Evolutionary conservation across 331 rosid species (phyloP).

Genomic region (Quercus lobata): DNA sequence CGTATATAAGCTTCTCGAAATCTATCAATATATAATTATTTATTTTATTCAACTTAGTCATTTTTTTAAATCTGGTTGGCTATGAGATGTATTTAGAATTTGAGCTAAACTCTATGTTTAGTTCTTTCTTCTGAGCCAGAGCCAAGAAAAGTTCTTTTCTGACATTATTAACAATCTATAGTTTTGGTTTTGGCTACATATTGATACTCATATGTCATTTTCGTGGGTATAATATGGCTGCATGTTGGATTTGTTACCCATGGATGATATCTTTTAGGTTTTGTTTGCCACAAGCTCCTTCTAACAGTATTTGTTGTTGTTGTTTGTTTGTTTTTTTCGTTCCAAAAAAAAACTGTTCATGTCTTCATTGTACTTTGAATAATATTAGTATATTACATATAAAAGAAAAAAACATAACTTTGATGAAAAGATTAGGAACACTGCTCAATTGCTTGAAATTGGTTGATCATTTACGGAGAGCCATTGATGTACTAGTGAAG

Average conservation of each 20-base stretch:
- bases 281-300: no score
- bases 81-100: not conserved
- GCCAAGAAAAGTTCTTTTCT: not conserved
- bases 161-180: not conserved
- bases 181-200: not conserved
- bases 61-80: slow-evolving; percentile 22
- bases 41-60: slow-evolving; percentile 10
- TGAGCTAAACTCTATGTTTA: not conserved
- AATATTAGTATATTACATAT: no score
- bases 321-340: no score
- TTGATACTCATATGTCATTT: not conserved
- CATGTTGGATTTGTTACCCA: not conserved
- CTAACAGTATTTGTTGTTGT: no score
- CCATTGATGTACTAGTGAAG: no score
- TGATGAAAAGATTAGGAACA: no score
- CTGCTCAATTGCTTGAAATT: no score
- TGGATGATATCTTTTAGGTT: not conserved
- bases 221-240: not conserved
- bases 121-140: not conserved
- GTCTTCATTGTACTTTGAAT: no score
- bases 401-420: no score
- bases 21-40: slow-evolving; percentile 1
- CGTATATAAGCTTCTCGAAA: slow-evolving; percentile 15
- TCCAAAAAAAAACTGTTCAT: no score
- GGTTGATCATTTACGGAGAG: no score